Percentiles rank a stretch among this genome's conserved stretches.
Conservation (phyloP, 1,139 yeast genomes). For the Eremothecium sinecaudum region DNA sequence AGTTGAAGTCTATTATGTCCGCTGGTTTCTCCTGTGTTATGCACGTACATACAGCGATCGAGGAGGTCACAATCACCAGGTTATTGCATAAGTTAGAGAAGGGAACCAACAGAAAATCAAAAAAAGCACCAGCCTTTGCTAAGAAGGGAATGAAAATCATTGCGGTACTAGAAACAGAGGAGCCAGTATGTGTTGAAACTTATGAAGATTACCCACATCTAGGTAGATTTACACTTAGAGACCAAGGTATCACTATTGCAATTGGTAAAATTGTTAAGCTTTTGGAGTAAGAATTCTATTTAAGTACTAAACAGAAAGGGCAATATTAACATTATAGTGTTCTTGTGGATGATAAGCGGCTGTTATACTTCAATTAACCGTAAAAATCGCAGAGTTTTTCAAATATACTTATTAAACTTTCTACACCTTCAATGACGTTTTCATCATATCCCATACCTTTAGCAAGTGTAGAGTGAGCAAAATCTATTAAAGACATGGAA, state of each 20-base stretch:
- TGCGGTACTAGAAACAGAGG: constrained; percentile 77
- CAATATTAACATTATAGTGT: too few relatives aligned
- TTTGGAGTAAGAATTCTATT: constrained; percentile 32
- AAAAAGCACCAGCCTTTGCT: constrained; percentile 96
- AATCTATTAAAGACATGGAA: constrained; percentile 64
- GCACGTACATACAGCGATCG: constrained; percentile 98
- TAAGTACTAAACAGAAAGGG: too few relatives aligned
- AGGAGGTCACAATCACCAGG: constrained; percentile 76
- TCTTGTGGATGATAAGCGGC: too few relatives aligned
- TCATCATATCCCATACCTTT: constrained; percentile 65
- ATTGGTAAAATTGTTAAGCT: constrained; percentile 89
- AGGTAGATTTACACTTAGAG: constrained; percentile 97
- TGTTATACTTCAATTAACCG: too few relatives aligned
- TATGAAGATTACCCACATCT: constrained; percentile 87
- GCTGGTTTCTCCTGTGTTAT: constrained; percentile 96
- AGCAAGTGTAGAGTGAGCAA: constrained; percentile 70
- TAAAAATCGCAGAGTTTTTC: constrained; percentile 22
- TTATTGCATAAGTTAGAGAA: constrained; percentile 88
- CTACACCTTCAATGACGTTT: constrained; percentile 57
- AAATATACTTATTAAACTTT: constrained; percentile 44
- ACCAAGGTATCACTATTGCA: constrained; percentile 96
- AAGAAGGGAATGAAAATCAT: constrained; percentile 98
- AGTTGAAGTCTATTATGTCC: constrained; percentile 84
- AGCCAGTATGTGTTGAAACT: constrained; percentile 88
- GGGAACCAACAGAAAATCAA: constrained; percentile 93